Percentiles rank a stretch among this genome's conserved stretches.
Evolutionary conservation across 805 yeast genomes (phyloP).

Genomic region (Candida hungchunana): DNA sequence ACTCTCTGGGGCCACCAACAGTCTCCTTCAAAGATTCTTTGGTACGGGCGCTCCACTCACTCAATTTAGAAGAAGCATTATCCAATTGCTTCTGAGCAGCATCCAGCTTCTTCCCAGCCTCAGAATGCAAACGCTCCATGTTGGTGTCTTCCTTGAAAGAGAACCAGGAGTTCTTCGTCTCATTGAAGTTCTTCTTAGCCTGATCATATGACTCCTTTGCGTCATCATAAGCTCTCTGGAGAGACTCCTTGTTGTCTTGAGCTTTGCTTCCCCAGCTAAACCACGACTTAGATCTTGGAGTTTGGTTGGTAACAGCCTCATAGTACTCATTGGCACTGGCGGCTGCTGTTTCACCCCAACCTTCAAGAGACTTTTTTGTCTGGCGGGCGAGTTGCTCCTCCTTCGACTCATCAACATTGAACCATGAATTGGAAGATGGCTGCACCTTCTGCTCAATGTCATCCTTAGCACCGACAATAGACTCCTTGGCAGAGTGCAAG

Average conservation of each 20-base stretch:
- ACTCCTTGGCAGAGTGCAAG: conserved; percentile 18
- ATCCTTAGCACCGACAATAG: conserved; percentile 15
- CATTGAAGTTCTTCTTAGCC: conserved; percentile 32
- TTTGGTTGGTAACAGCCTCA: conserved; percentile 16
- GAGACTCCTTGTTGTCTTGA: conserved; percentile 12
- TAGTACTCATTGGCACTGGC: conserved; percentile 25
- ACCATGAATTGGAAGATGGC: conserved; percentile 13
- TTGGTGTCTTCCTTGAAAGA: conserved; percentile 24
- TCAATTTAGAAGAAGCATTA: conserved; percentile 13
- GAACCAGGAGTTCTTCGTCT: conserved; percentile 30
- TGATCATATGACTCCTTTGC: conserved; percentile 32
- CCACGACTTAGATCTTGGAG: conserved; percentile 12
- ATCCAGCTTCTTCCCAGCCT: conserved; percentile 27
- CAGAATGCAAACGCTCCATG: conserved; percentile 22
- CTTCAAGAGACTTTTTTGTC: conserved; percentile 35
- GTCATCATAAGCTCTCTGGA: conserved; percentile 21
- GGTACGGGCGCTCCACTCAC: conserved; percentile 23
- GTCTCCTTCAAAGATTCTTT: conserved; percentile 18
- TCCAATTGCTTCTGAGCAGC: conserved; percentile 22
- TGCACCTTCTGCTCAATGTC: conserved; percentile 6
- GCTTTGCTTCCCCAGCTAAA: conserved; percentile 20
- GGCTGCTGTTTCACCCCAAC: conserved; percentile 45
- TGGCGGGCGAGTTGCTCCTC: conserved; percentile 28
- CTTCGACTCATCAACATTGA: conserved; percentile 15
- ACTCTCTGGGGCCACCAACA: conserved; percentile 4